phyloP scores from a whole-genome alignment of 2,329 filamentous ascomycete genomes.

The Microcera coccophila region DNA sequence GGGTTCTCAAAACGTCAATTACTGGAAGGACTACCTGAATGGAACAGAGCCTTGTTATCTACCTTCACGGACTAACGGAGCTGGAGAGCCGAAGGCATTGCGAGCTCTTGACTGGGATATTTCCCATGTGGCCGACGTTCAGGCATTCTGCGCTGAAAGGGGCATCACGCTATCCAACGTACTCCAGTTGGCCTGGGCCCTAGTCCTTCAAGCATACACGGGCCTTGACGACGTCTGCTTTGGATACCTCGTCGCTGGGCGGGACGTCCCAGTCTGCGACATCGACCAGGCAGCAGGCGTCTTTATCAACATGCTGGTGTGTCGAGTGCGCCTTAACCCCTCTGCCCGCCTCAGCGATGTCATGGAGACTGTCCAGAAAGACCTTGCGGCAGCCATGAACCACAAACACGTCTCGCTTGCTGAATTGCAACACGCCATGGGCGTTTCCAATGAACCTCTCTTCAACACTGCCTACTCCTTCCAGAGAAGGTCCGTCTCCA shows the following conservation, averaged over 20 bases:
- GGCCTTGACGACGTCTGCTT: not conserved
- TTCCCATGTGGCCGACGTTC: not conserved
- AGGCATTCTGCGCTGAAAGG: not conserved
- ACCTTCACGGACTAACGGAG: too few relatives aligned
- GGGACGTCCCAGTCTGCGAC: not conserved
- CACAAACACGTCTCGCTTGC: not conserved
- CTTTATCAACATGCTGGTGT: slow-evolving; percentile 1
- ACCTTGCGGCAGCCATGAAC: not conserved
- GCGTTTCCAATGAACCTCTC: not conserved
- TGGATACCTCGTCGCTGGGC: not conserved
- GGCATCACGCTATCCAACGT: not conserved
- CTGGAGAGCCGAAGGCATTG: slow-evolving; percentile 2
- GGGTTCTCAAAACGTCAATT: not conserved
- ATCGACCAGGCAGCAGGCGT: not conserved
- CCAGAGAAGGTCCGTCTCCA: slow-evolving; percentile 15
- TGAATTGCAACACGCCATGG: not conserved
- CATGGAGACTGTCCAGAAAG: not conserved
- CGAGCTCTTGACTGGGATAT: slow-evolving; percentile 8
- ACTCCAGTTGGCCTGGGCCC: not conserved
- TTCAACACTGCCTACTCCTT: slow-evolving; percentile 22
- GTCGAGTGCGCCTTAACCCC: not conserved
- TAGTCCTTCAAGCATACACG: not conserved
- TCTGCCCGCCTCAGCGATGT: not conserved
- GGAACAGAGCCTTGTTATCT: slow-evolving; percentile 1
- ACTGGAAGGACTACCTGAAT: slow-evolving; percentile 9